Base-by-base conservation (phyloP, 2,329 filamentous ascomycete species). In the Thelonectria olida region DNA sequence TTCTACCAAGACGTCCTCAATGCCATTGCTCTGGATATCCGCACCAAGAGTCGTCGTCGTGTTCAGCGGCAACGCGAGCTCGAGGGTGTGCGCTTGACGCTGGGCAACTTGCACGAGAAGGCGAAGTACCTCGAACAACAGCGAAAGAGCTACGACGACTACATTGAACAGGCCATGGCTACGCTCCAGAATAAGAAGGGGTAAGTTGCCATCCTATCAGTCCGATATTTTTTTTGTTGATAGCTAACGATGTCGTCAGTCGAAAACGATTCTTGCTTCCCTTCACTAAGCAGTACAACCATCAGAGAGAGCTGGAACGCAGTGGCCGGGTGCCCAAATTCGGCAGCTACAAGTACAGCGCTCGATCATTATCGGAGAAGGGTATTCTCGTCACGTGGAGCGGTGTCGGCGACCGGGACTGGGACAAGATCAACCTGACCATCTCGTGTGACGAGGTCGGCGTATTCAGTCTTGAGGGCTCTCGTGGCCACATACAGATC, bases 281-380 rank as follows among this genome's bases (percentile, higher is more conserved):
- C 13, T 99, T 99, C 77, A 97, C 95, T 22, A 97, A 97, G 74
- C 96, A 99, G 78, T 99, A 97, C 87, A 97, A 97, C 78, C 96
- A 99, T 79, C 93, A 98, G 81, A 90, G 93, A 67, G 96, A 99
- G 80, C 89, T 99, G 28, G 93, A 97, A 74, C 91, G 93, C 60
- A 91, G 91, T 7, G 96, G 96, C 25, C 92, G 95, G 50, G 92
- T 97, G 54, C 96, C 97, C 77, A 97, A 97, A 76, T 99, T 99
- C 75, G 96, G 96, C 65, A 96, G 92, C 36, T 99, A 91, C 88
- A 98, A 98, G 81, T 99, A 99, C 82, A 95, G 92, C 55, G 94
- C 93, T 4, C 90, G 93, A 52, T 90, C 91, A 50, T 87, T 99
- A 7, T 90, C 90, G 2, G 95, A 98, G 74, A 97, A 97, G 80